Evolutionary conservation across 192 early-diverging fungal species (phyloP).

Genomic region (Chytriomyces hyalinus): DNA sequence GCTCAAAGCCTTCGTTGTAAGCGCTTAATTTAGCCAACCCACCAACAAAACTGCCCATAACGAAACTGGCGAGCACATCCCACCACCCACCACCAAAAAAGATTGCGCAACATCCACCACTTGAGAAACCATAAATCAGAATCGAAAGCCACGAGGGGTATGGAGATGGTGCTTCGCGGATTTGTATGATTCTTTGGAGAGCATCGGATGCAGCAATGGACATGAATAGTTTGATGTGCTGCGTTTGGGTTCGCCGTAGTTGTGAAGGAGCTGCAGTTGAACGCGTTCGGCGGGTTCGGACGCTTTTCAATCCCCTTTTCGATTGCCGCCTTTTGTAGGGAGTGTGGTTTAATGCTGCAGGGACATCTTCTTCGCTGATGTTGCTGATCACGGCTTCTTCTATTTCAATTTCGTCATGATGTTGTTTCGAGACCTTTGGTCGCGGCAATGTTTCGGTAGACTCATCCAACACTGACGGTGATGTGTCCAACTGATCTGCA

Average conservation of each 20-base stretch:
- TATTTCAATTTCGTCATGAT: neutral
- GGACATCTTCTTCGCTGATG: neutral
- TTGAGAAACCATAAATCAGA: slow-evolving; percentile 24
- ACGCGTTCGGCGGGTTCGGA: neutral
- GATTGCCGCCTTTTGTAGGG: too few species aligned
- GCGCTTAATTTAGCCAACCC: slow-evolving; percentile 14
- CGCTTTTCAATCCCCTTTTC: neutral
- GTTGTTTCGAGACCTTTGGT: neutral
- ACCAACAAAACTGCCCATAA: slow-evolving; percentile 29
- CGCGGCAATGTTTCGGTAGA: neutral
- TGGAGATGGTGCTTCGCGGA: slow-evolving; percentile 31
- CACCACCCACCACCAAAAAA: slow-evolving; percentile 43
- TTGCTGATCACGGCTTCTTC: neutral
- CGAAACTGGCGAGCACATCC: slow-evolving; percentile 32
- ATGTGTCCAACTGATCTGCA: neutral
- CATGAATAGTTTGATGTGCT: slow-evolving; percentile 29
- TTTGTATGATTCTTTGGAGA: slow-evolving; percentile 34
- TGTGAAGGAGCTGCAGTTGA: neutral
- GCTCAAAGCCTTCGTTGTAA: neutral
- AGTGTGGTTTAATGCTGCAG: too few species aligned
- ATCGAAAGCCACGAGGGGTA: slow-evolving; percentile 41
- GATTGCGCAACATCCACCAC: slow-evolving; percentile 32
- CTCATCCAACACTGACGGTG: neutral
- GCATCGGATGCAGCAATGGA: slow-evolving; percentile 44
- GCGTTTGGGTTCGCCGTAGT: neutral